Conservation (phyloP, 495 filamentous ascomycete genomes). For the Amniculicola lignicola region DNA sequence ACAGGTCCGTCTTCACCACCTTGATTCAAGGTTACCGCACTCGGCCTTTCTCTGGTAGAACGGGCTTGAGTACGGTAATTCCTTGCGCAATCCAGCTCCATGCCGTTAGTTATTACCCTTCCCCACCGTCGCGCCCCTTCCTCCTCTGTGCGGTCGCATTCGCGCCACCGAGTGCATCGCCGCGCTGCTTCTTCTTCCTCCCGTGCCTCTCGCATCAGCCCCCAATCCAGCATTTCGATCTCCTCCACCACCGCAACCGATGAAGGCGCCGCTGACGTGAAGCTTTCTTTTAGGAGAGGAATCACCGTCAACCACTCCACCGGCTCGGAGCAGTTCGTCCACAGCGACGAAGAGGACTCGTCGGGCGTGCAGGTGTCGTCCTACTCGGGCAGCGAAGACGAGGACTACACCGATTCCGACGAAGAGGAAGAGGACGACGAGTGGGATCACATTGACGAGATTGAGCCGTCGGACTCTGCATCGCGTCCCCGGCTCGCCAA, state of each 20-base stretch:
- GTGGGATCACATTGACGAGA: conserved; percentile 41
- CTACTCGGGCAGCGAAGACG: conserved; percentile 23
- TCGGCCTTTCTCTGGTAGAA: conserved; percentile 36
- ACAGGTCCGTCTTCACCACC: conserved; percentile 28
- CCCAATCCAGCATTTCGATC: conserved; percentile 23
- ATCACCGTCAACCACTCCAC: conserved; percentile 34
- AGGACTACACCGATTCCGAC: conserved; percentile 31
- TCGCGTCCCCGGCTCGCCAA: conserved; percentile 35
- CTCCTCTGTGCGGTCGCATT: conserved; percentile 19
- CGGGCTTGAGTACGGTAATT: conserved; percentile 27
- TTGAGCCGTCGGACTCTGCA: conserved; percentile 43
- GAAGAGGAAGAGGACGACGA: conserved; percentile 31
- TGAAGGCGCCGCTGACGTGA: conserved; percentile 30
- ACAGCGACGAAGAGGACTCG: conserved; percentile 25
- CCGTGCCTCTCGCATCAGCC: conserved; percentile 12
- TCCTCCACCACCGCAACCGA: conserved; percentile 16
- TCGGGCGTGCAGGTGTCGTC: conserved; percentile 34
- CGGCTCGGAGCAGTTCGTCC: conserved; percentile 27
- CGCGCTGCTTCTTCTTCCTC: conserved; percentile 22
- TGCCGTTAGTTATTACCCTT: conserved; percentile 38
- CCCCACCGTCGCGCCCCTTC: conserved; percentile 31
- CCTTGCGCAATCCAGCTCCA: conserved; percentile 24
- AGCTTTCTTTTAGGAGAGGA: conserved; percentile 33
- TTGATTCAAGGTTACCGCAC: conserved; percentile 27
- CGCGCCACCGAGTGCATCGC: conserved; percentile 23